Evolutionary conservation across 2,329 filamentous ascomycete genomes (phyloP).

Genomic region (Trematosphaeria pertusa): DNA sequence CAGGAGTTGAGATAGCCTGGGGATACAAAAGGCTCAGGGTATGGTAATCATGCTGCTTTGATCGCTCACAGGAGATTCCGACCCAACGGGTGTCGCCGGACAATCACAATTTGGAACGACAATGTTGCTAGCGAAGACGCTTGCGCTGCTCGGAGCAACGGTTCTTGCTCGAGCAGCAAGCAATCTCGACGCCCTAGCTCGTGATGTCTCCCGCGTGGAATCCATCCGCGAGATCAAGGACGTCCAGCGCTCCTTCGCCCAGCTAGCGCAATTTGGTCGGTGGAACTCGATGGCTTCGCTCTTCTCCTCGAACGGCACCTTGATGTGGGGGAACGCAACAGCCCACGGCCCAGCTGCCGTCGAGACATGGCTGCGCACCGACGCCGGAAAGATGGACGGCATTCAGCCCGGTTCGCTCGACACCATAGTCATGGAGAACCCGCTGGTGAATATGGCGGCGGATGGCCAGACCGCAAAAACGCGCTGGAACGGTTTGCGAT

Average conservation of each 20-base stretch:
- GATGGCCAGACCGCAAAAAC: conserved; percentile 28
- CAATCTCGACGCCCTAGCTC: conserved; percentile 20
- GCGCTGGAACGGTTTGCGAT: conserved; percentile 33
- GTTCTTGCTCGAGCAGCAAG: not conserved
- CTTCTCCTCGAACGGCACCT: conserved; percentile 23
- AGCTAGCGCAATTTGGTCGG: conserved; percentile 27
- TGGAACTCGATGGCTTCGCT: conserved; percentile 19
- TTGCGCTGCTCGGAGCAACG: no score
- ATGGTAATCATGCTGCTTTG: no score
- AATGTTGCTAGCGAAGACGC: no score
- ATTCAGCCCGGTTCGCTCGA: conserved; percentile 22
- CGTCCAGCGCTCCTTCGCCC: conserved; percentile 25
- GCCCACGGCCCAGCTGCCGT: conserved; percentile 16
- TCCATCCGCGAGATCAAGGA: conserved; percentile 35
- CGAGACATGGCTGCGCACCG: conserved; percentile 21
- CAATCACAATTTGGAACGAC: no score
- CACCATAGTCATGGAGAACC: conserved; percentile 29
- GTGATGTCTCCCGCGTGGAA: conserved; percentile 25
- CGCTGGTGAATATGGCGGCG: conserved; percentile 24
- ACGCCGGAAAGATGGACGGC: conserved; percentile 28
- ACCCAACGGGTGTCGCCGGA: no score
- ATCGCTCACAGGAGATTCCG: no score
- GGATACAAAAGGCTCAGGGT: no score
- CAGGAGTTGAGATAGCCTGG: no score
- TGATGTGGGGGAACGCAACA: conserved; percentile 29